Conservation (phyloP, 805 yeast species). For the Metschnikowia kunwiensis region DNA sequence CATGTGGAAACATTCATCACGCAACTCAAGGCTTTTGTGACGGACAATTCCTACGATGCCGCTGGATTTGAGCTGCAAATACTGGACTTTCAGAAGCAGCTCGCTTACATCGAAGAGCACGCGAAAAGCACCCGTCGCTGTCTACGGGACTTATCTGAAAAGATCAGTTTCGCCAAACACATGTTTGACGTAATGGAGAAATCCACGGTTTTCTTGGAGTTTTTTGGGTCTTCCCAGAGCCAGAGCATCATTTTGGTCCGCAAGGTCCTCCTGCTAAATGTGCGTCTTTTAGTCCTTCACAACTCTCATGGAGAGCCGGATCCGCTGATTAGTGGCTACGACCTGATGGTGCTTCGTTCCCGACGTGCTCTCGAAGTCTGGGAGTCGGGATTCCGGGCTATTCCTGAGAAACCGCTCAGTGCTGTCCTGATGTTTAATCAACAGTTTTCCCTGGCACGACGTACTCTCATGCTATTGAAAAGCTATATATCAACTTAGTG, state of each 20-base stretch:
- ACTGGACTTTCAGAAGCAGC: background rate
- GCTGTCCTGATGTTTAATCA: constrained; percentile 1
- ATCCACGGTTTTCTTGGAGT: background rate
- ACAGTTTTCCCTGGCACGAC: no score
- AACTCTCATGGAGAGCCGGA: constrained; percentile 1
- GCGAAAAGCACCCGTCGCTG: background rate
- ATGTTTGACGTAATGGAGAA: background rate
- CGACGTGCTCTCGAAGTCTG: background rate
- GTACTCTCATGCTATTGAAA: no score
- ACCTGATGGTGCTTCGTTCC: background rate
- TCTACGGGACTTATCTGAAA: background rate
- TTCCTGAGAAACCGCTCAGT: background rate
- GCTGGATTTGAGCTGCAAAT: background rate
- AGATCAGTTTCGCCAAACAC: constrained; percentile 1
- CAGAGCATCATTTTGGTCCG: background rate
- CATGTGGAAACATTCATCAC: background rate
- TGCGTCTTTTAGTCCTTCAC: background rate
- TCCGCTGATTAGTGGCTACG: background rate
- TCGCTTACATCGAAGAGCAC: background rate
- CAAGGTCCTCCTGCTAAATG: background rate
- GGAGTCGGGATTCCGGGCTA: background rate
- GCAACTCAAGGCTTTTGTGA: background rate
- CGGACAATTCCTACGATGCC: background rate
- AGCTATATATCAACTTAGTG: no score
- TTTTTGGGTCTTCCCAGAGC: background rate